These are phyloP conservation scores for Boletus subparvulus DNA, from an alignment of 768 basidiomycete species.

Conservation along the genomic window DNA sequence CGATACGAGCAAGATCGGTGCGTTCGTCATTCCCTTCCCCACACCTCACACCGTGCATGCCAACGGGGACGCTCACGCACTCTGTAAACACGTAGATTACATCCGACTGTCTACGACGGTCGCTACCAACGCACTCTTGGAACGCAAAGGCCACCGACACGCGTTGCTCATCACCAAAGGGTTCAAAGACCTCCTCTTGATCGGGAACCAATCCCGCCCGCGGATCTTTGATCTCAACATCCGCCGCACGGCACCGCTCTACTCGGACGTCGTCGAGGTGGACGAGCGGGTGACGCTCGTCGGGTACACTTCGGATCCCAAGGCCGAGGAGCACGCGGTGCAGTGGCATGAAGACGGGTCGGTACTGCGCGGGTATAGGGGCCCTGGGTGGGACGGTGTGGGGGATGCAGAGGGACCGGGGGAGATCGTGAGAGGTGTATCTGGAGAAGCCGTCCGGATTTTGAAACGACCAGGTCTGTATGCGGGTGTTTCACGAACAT, in stretches of 20 bases:
- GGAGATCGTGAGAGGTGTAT: constrained; percentile 76
- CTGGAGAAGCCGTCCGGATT: constrained; percentile 87
- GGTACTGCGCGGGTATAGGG: constrained; percentile 65
- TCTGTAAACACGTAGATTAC: constrained; percentile 55
- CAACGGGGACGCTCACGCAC: background rate
- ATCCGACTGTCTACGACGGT: constrained; percentile 93
- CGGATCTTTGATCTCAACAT: constrained; percentile 95
- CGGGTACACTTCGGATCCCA: constrained; percentile 88
- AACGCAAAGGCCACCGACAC: constrained; percentile 91
- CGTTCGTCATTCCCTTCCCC: background rate
- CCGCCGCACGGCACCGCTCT: constrained; percentile 71
- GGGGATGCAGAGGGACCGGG: constrained; percentile 78
- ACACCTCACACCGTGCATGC: background rate
- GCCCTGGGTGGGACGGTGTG: constrained; percentile 71
- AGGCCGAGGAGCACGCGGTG: constrained; percentile 71
- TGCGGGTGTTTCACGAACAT: background rate
- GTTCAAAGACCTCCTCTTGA: constrained; percentile 87
- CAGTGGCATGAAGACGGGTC: constrained; percentile 74
- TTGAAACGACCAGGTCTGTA: constrained; percentile 62
- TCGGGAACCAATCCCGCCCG: constrained; percentile 94
- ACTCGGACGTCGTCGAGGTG: constrained; percentile 59
- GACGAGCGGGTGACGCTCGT: constrained; percentile 95
- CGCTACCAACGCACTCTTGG: constrained; percentile 93
- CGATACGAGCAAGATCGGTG: constrained; percentile 80
- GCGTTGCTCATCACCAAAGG: constrained; percentile 90